Conservation (phyloP, 192 early-diverging fungal genomes). For the Coemansia sp. region DNA sequence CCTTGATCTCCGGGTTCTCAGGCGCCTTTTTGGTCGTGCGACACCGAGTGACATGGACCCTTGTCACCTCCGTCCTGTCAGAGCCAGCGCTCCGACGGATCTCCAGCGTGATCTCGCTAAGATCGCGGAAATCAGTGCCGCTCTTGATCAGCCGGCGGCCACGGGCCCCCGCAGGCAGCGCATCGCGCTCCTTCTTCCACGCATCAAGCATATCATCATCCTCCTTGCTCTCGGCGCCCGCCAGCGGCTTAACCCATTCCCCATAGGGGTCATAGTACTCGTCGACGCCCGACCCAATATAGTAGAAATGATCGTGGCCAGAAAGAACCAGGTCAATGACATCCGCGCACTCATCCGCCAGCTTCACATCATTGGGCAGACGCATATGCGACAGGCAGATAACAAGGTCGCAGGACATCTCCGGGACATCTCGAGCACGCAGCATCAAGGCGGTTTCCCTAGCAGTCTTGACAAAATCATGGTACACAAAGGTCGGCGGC, state of each 20-base stretch:
- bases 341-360: conserved; percentile 52
- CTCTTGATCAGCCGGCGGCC: conserved; percentile 62
- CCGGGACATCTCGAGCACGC: conserved; percentile 16
- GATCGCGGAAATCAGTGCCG: conserved; percentile 66
- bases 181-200: conserved; percentile 45
- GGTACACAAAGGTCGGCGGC: conserved; percentile 57
- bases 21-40: conserved; percentile 41
- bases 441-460: conserved; percentile 43
- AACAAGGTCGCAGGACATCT: conserved; percentile 60
- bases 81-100: conserved; percentile 3
- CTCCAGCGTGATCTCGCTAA: conserved; percentile 53
- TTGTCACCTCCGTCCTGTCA: conserved; percentile 3
- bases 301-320: conserved; percentile 71
- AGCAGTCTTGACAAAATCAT: conserved; percentile 56
- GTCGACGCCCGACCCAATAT: conserved; percentile 54
- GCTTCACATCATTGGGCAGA: conserved; percentile 61
- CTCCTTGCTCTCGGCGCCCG: conserved; percentile 16
- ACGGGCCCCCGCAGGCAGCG: conserved; percentile 5
- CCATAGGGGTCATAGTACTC: conserved; percentile 21
- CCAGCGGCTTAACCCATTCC: background rate
- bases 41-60: conserved; percentile 44
- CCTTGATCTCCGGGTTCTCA: conserved; percentile 43
- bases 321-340: conserved; percentile 68
- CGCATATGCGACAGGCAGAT: conserved; percentile 74
- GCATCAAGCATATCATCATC: conserved; percentile 34